Evolutionary conservation across 495 filamentous ascomycete genomes (phyloP), one percentile per base, ranked within the genome.

Genomic region (Talaromyces ruber): DNA sequence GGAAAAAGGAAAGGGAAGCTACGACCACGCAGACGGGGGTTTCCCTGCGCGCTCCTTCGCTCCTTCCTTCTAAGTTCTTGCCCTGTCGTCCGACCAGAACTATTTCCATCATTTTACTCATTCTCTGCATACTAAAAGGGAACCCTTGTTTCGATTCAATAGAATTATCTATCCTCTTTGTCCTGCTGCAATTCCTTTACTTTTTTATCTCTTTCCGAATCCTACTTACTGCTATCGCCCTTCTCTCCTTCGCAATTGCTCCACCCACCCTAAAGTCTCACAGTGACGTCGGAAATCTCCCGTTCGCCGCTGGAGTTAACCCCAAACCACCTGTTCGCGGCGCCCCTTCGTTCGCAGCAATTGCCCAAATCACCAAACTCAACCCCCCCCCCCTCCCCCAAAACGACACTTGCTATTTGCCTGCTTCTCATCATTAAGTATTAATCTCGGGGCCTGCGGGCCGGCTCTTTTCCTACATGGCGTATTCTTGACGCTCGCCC

Each of bases 361-460:
- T 28, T 54, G 18, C 24, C 24, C 47, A 21, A 22, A 52, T 8
- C 47, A 11, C 18, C 18, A 52, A 52, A 51, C 45, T 6, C 3
- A 47, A 3, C 39, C 12, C 39, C 12, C 18, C 18, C 18, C 39
- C 45, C 45, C 18, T 51, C 26, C 43, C n/a, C n/a, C n/a, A n/a
- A n/a, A 47, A 47, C 43, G 18, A 6, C 43, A n/a, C 43, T 47
- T 47, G 43, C 43, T n/a, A 47, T 47, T 47, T 47, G 43, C 43
- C 43, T 47, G 43, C 43, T 47, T 22, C 43, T 47, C 43, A 47
- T 47, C 5, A 47, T 47, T 47, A 47, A 47, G 43, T 47, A 47
- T 47, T 22, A 8, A 47, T 57, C 54, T 57, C 54, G 26, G 54
- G 54, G 29, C 54, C 54, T 57, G 54, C 29, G 54, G 54, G 54